phyloP scores from a whole-genome alignment of 2,329 filamentous ascomycete species.

The Alternaria gansuensis region DNA sequence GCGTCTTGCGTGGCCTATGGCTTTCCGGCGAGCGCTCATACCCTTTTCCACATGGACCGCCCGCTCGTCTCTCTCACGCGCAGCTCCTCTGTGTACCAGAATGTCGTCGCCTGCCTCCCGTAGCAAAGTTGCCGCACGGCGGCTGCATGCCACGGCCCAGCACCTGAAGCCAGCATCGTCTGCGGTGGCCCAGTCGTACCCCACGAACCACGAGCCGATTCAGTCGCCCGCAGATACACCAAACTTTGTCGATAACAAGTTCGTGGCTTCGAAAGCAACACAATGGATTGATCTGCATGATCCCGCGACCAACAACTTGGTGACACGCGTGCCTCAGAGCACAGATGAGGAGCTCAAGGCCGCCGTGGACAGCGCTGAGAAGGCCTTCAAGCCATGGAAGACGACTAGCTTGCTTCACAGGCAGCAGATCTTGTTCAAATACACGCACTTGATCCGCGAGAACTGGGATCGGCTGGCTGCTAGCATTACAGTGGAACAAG shows the following conservation, averaged over 20 bases:
- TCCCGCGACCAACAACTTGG: constrained; percentile 84
- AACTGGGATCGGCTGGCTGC: constrained; percentile 86
- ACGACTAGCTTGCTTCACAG: constrained; percentile 75
- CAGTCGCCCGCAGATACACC: constrained; percentile 73
- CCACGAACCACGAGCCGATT: constrained; percentile 76
- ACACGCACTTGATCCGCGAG: constrained; percentile 79
- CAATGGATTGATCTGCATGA: constrained; percentile 83
- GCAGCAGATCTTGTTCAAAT: constrained; percentile 89
- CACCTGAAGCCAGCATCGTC: constrained; percentile 61
- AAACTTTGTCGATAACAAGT: constrained; percentile 84
- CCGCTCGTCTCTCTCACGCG: constrained; percentile 49
- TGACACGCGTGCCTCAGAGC: constrained; percentile 83
- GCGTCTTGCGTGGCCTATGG: constrained; percentile 47
- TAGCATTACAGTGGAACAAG: constrained; percentile 86
- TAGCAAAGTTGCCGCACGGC: constrained; percentile 54
- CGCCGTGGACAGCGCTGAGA: constrained; percentile 77
- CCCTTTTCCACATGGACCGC: constrained; percentile 55
- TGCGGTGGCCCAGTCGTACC: constrained; percentile 67
- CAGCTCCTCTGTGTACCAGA: constrained; percentile 49
- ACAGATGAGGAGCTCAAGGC: constrained; percentile 79
- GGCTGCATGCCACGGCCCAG: constrained; percentile 64
- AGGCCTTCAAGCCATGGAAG: constrained; percentile 78
- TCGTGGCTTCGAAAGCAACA: constrained; percentile 71
- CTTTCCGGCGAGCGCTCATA: constrained; percentile 57
- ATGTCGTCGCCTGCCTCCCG: constrained; percentile 52